phyloP scores from a whole-genome alignment of 306 rosid genomes.

The Gillenia trifoliata region DNA sequence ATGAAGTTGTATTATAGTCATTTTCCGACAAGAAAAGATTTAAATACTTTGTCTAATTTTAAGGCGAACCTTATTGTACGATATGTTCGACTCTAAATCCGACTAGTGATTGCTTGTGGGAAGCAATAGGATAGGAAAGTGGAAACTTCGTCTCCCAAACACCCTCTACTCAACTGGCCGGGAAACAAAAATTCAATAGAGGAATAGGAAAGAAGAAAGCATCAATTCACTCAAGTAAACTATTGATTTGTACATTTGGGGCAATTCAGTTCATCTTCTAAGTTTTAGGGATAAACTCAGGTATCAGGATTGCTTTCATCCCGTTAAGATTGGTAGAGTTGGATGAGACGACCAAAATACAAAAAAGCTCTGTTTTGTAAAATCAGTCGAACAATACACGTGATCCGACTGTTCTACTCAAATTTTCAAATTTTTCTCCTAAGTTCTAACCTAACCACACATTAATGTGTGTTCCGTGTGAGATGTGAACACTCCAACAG shows the following conservation, averaged over 20 bases:
- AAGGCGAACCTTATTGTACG: not conserved
- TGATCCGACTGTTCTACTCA: accelerated
- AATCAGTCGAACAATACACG: accelerated
- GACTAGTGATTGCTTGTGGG: too few species aligned
- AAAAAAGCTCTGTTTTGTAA: too few species aligned
- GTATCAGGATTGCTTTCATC: too few species aligned
- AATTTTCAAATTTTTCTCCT: too few species aligned
- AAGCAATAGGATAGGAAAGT: not conserved
- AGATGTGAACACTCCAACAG: not conserved
- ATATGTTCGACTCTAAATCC: too few species aligned
- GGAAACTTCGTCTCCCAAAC: not conserved
- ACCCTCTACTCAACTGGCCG: too few species aligned
- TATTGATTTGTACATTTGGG: not conserved
- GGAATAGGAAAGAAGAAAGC: not conserved
- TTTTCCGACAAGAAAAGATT: too few species aligned
- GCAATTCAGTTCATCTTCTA: not conserved
- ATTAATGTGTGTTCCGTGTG: not conserved
- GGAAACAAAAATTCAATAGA: too few species aligned
- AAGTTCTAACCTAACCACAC: not conserved
- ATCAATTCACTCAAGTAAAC: not conserved
- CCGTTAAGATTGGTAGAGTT: too few species aligned
- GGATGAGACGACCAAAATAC: accelerated
- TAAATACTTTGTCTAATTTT: not conserved
- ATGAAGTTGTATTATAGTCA: too few species aligned
- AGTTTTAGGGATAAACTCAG: too few species aligned